Conservation (phyloP, 139 green algal species). For the Trebouxia sp. region DNA sequence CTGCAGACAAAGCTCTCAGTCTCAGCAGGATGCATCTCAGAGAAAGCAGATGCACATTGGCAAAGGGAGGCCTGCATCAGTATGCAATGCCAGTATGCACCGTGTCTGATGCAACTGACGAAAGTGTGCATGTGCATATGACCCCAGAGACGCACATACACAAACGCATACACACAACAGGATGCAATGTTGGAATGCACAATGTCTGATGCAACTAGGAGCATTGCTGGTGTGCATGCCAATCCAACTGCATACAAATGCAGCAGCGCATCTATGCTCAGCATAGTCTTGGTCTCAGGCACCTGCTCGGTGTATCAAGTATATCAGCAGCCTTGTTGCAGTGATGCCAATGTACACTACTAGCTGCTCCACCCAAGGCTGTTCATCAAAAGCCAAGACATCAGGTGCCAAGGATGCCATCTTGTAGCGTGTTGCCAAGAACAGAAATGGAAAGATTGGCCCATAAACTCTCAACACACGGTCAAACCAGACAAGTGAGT, state of each 20-base stretch:
- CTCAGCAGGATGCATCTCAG: too few species aligned
- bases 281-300: neutral
- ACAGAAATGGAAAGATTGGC: constrained; percentile 28
- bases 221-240: too few species aligned
- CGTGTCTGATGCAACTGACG: neutral
- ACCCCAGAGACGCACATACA: neutral
- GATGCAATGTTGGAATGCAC: neutral
- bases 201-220: neutral
- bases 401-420: neutral
- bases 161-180: neutral
- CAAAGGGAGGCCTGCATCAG: too few species aligned
- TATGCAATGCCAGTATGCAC: neutral
- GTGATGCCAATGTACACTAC: constrained; percentile 31
- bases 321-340: constrained; percentile 3
- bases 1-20: too few species aligned
- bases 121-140: neutral
- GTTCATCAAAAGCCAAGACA: too few species aligned
- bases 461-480: constrained; percentile 8
- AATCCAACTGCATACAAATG: neutral
- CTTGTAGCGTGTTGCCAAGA: constrained; percentile 9
- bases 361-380: neutral
- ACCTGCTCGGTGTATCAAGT: constrained; percentile 30
- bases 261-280: neutral
- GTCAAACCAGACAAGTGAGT: constrained; percentile 37
- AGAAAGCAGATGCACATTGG: too few species aligned